phyloP scores from a whole-genome alignment of 73 alveolate genomes.

The Paramecium pentaurelia region DNA sequence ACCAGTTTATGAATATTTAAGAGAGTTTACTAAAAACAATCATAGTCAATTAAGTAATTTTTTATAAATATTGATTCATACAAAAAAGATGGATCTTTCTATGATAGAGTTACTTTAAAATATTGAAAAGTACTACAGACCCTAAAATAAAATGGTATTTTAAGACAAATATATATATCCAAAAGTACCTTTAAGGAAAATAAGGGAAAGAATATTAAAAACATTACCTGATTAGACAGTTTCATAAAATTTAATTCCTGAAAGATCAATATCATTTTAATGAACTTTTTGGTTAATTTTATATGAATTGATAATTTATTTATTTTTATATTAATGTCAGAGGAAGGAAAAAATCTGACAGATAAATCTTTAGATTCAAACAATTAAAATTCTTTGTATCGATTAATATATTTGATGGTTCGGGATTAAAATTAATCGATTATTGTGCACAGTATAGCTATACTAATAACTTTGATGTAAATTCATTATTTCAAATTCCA shows the following conservation, averaged over 20 bases:
- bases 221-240: neutral
- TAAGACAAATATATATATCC: neutral
- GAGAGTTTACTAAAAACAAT: neutral
- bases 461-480: neutral
- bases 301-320: neutral
- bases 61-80: neutral
- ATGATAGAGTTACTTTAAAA: neutral
- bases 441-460: neutral
- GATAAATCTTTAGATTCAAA: neutral
- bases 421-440: neutral
- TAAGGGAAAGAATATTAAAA: neutral
- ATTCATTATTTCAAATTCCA: neutral
- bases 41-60: neutral
- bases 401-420: neutral
- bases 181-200: neutral
- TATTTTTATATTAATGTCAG: neutral
- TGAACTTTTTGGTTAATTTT: neutral
- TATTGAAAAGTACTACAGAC: neutral
- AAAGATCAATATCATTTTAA: neutral
- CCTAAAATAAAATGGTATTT: neutral
- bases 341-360: neutral
- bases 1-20: neutral
- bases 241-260: neutral
- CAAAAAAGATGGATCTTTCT: neutral
- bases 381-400: neutral